These are phyloP conservation scores for Pleurotus giganteus DNA, from an alignment of 768 basidiomycete species.

Conservation along the genomic window DNA sequence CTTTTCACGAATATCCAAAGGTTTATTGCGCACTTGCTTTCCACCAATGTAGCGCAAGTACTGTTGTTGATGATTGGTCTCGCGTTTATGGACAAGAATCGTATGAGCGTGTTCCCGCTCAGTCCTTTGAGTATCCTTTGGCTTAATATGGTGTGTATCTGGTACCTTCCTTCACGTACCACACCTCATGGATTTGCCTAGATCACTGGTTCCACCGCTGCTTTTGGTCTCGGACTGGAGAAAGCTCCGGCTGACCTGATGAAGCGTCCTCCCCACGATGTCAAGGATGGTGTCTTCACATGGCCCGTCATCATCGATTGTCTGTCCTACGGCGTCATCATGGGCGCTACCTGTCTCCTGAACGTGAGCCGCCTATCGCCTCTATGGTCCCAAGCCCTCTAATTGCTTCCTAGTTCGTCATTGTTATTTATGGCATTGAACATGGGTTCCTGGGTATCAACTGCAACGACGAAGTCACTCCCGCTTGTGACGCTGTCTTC, in stretches of 20 bases:
- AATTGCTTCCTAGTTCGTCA: conserved; percentile 26
- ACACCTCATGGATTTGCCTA: conserved; percentile 7
- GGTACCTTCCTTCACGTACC: neutral
- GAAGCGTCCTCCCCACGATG: conserved; percentile 40
- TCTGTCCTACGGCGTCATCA: conserved; percentile 34
- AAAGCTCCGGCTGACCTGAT: conserved; percentile 50
- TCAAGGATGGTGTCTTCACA: conserved; percentile 35
- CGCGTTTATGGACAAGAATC: conserved; percentile 48
- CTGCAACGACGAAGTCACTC: conserved; percentile 27
- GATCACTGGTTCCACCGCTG: conserved; percentile 48
- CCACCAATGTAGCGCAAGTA: conserved; percentile 54
- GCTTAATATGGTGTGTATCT: conserved; percentile 44
- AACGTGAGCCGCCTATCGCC: conserved; percentile 24
- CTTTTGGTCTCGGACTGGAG: conserved; percentile 54
- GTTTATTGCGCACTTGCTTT: conserved; percentile 52
- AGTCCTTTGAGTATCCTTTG: conserved; percentile 51
- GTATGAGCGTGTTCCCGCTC: conserved; percentile 53
- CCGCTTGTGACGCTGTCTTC: conserved; percentile 29
- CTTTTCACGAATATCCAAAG: conserved; percentile 56
- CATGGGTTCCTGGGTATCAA: conserved; percentile 28
- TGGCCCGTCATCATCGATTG: conserved; percentile 36
- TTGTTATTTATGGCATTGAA: conserved; percentile 33
- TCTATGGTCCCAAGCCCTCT: neutral
- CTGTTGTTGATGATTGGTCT: conserved; percentile 54
- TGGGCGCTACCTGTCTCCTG: conserved; percentile 31